Conservation (phyloP, 768 basidiomycete species). For the Boletus subparvulus region DNA sequence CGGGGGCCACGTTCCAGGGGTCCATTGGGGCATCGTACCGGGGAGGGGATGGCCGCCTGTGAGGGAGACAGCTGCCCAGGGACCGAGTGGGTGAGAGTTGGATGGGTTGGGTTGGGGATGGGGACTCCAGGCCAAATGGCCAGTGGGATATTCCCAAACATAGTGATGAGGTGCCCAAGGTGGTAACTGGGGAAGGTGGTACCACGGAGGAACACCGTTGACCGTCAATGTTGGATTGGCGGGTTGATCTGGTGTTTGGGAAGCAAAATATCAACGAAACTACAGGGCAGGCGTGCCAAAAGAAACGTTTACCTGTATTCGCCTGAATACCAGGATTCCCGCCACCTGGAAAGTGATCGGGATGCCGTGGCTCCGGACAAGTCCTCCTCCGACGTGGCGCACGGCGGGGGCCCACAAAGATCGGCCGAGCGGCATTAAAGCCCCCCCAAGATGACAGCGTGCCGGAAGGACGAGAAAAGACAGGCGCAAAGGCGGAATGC, state of each 20-base stretch:
- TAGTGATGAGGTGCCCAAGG: constrained; percentile 21
- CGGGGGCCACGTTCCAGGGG: constrained; percentile 29
- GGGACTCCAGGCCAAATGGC: constrained; percentile 28
- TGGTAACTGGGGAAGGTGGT: constrained; percentile 4
- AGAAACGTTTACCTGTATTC: constrained; percentile 15
- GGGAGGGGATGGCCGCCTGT: constrained; percentile 27
- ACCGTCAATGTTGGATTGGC: not conserved
- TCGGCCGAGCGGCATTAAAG: constrained; percentile 7
- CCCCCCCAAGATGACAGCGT: not conserved
- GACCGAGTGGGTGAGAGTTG: constrained; percentile 4
- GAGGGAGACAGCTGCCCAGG: constrained; percentile 15
- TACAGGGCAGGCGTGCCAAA: not conserved
- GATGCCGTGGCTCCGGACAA: constrained; percentile 1
- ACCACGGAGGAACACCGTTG: constrained; percentile 2
- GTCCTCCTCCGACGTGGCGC: constrained; percentile 6
- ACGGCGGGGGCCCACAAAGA: constrained; percentile 13
- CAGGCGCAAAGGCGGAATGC: constrained; percentile 21
- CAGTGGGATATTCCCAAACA: constrained; percentile 26
- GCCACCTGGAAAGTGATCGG: constrained; percentile 18
- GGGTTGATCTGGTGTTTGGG: constrained; percentile 7
- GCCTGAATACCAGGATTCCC: constrained; percentile 23
- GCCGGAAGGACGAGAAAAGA: constrained; percentile 11
- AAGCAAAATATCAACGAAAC: constrained; percentile 4
- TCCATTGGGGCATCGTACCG: constrained; percentile 27
- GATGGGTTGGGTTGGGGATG: constrained; percentile 17